phyloP scores from a whole-genome alignment of 257 asterid species.

The Verbascum thapsus region DNA sequence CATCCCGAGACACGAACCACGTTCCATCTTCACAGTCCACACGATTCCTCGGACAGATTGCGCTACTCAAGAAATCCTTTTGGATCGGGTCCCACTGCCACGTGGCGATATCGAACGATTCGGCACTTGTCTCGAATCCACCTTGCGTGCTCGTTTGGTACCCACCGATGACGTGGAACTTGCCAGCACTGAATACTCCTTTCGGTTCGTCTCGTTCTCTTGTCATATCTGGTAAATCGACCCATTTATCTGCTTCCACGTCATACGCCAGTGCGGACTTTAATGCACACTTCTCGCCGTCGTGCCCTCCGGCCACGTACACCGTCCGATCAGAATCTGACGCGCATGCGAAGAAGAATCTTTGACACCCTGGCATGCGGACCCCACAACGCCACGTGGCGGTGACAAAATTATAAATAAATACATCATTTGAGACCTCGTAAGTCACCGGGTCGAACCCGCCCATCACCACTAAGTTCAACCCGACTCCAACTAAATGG shows the following conservation, averaged over 20 bases:
- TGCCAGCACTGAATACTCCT: slow-evolving; percentile 48
- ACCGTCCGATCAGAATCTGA: slow-evolving; percentile 53
- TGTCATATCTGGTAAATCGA: slow-evolving; percentile 20
- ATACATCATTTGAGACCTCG: slow-evolving; percentile 48
- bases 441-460: slow-evolving; percentile 67
- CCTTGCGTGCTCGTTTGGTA: slow-evolving; percentile 62
- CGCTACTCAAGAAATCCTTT: slow-evolving; percentile 39
- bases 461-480: slow-evolving; percentile 43
- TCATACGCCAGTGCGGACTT: slow-evolving; percentile 67
- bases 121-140: slow-evolving; percentile 46
- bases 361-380: slow-evolving; percentile 59
- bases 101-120: slow-evolving; percentile 47
- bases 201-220: slow-evolving; percentile 61
- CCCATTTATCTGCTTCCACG: slow-evolving; percentile 53
- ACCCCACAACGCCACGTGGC: slow-evolving; percentile 74
- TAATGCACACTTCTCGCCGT: slow-evolving; percentile 61
- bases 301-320: slow-evolving; percentile 84
- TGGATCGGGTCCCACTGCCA: slow-evolving; percentile 53
- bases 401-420: slow-evolving; percentile 46
- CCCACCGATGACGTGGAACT: slow-evolving; percentile 74
- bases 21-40: slow-evolving; percentile 38
- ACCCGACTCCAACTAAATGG: slow-evolving; percentile 46
- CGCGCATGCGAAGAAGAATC: slow-evolving; percentile 72
- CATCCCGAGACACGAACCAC: slow-evolving; percentile 36
- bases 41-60: slow-evolving; percentile 52